These are phyloP conservation scores for Saturnispora bothae DNA, from an alignment of 805 yeast species.

Conservation along the genomic window DNA sequence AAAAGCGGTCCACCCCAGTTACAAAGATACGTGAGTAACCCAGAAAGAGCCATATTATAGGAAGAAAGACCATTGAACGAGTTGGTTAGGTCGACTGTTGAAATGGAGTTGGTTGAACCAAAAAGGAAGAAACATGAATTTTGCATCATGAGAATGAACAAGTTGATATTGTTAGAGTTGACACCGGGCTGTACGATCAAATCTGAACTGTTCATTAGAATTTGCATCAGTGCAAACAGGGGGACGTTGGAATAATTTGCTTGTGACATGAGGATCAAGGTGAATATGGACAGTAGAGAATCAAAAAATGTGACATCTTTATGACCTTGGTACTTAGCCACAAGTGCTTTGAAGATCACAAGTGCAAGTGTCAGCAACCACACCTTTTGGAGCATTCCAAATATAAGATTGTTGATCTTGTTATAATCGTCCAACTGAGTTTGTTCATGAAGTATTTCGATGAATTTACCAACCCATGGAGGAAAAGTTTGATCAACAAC, in stretches of 20 bases:
- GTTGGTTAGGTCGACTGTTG: conserved; percentile 82
- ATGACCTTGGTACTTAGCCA: conserved; percentile 1
- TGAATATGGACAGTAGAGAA: conserved; percentile 28
- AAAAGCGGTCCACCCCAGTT: conserved; percentile 80
- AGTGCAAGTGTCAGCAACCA: conserved; percentile 14
- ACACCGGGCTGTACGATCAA: conserved; percentile 10
- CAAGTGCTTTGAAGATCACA: conserved; percentile 14
- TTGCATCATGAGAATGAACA: conserved; percentile 46
- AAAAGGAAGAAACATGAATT: conserved; percentile 73
- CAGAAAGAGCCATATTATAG: conserved; percentile 63
- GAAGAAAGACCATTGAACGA: conserved; percentile 80
- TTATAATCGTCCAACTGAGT: conserved; percentile 24
- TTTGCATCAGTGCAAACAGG: conserved; percentile 27
- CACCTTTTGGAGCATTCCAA: conserved; percentile 16
- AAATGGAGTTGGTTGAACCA: conserved; percentile 87
- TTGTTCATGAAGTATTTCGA: conserved; percentile 24
- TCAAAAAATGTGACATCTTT: conserved; percentile 23
- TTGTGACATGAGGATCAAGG: conserved; percentile 43
- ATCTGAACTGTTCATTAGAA: conserved; percentile 22
- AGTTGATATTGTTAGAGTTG: conserved; percentile 14
- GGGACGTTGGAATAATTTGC: conserved; percentile 48
- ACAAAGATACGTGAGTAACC: conserved; percentile 66
- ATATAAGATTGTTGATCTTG: conserved; percentile 18
- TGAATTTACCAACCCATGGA: conserved; percentile 15
- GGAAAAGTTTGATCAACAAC: conserved; percentile 14